Evolutionary conservation across 2,329 filamentous ascomycete species (phyloP).

Genomic region (Xylariaceae sp.): DNA sequence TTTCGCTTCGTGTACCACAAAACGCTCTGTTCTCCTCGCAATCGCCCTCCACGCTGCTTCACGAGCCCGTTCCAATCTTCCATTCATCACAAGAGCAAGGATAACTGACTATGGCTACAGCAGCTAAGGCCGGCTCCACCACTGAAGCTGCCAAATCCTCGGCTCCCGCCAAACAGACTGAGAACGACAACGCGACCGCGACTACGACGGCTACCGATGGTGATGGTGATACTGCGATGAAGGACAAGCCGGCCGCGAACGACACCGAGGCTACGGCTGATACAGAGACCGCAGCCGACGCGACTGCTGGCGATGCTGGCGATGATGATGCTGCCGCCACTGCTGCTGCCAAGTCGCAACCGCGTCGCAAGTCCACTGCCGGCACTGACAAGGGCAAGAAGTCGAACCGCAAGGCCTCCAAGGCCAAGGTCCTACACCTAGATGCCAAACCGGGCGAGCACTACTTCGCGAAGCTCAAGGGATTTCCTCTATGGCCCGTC

Average conservation of each 20-base stretch:
- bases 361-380: slow-evolving; percentile 67
- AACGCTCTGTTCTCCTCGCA: background rate
- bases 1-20: background rate
- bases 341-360: slow-evolving; percentile 36
- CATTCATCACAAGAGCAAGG: background rate
- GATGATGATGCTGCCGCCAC: slow-evolving; percentile 18
- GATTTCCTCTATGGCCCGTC: slow-evolving; percentile 89
- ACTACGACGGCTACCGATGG: slow-evolving; percentile 24
- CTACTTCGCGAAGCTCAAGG: slow-evolving; percentile 90
- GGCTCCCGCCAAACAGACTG: slow-evolving; percentile 25
- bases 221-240: slow-evolving; percentile 27
- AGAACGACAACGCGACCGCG: slow-evolving; percentile 17
- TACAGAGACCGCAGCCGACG: slow-evolving; percentile 16
- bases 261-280: slow-evolving; percentile 19
- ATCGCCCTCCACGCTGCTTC: background rate
- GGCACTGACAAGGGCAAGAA: slow-evolving; percentile 70
- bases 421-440: slow-evolving; percentile 63
- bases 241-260: slow-evolving; percentile 27
- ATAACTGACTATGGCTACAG: slow-evolving; percentile 12
- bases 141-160: slow-evolving; percentile 9
- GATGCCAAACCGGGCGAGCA: slow-evolving; percentile 87
- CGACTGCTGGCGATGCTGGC: slow-evolving; percentile 12
- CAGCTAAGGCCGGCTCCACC: slow-evolving; percentile 11
- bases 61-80: background rate
- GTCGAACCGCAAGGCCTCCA: slow-evolving; percentile 79